Evolutionary conservation across 805 yeast genomes (phyloP).

Genomic region (Kuraishia capsulata): DNA sequence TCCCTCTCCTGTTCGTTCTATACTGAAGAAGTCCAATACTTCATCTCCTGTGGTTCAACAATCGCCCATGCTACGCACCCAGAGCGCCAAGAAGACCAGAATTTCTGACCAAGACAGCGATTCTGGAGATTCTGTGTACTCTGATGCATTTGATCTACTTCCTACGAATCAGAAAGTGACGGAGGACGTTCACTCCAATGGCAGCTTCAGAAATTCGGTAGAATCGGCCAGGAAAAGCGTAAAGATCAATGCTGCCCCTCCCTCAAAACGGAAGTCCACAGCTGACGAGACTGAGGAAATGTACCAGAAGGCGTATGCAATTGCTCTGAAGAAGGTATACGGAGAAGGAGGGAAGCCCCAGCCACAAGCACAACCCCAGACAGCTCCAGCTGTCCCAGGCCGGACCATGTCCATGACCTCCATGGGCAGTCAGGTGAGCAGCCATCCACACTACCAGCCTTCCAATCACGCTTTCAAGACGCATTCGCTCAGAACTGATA

Average conservation of each 20-base stretch:
- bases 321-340: slow-evolving; percentile 49
- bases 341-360: slow-evolving; percentile 20
- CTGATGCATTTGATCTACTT: slow-evolving; percentile 1
- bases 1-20: slow-evolving; percentile 3
- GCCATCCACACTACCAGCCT: slow-evolving; percentile 17
- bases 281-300: slow-evolving; percentile 24
- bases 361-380: neutral
- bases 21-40: neutral
- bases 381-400: neutral
- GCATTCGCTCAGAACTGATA: slow-evolving; percentile 20
- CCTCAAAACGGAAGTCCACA: slow-evolving; percentile 19
- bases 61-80: neutral
- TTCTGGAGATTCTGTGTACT: slow-evolving; percentile 2
- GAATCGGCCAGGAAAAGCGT: slow-evolving; percentile 12
- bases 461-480: slow-evolving; percentile 18
- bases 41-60: neutral
- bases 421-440: neutral
- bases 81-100: neutral
- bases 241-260: slow-evolving; percentile 9
- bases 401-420: slow-evolving; percentile 6
- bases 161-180: slow-evolving; percentile 14
- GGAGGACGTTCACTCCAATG: slow-evolving; percentile 12
- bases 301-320: slow-evolving; percentile 45
- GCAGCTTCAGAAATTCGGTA: neutral
- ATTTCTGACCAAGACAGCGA: neutral